Evolutionary conservation across 495 filamentous ascomycete genomes (phyloP).

Genomic region (Cenococcum geophilum): DNA sequence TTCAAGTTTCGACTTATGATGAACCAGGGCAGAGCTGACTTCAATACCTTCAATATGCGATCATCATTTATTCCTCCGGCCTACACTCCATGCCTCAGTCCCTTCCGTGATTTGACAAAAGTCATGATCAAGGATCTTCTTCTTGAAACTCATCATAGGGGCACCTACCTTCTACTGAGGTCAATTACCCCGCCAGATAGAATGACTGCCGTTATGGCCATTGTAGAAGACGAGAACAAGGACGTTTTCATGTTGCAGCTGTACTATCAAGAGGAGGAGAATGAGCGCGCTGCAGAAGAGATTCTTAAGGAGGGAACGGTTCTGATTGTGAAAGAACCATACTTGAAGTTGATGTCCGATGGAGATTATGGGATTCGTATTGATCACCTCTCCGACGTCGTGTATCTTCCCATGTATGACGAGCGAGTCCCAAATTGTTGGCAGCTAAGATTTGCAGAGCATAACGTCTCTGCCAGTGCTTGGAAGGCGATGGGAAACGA

Average conservation of each 20-base stretch:
- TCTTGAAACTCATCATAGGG: slow-evolving; percentile 40
- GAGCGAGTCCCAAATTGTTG: background rate
- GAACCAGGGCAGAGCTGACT: background rate
- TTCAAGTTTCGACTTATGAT: background rate
- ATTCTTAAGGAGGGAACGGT: slow-evolving; percentile 36
- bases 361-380: slow-evolving; percentile 44
- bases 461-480: no score
- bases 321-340: slow-evolving; percentile 50
- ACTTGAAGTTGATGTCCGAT: slow-evolving; percentile 40
- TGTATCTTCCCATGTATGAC: slow-evolving; percentile 10
- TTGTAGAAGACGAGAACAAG: slow-evolving; percentile 49
- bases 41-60: background rate
- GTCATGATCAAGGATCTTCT: slow-evolving; percentile 29
- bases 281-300: slow-evolving; percentile 26
- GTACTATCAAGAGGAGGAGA: slow-evolving; percentile 42
- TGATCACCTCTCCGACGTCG: slow-evolving; percentile 49
- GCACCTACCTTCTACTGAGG: slow-evolving; percentile 8
- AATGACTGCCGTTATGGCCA: slow-evolving; percentile 42
- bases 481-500: slow-evolving; percentile 12
- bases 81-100: background rate
- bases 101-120: slow-evolving; percentile 27
- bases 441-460: no score
- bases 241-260: slow-evolving; percentile 45
- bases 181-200: slow-evolving; percentile 9
- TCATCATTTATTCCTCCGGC: background rate